A percentile compares a stretch with the other conserved stretches of the same genome.
Conservation (phyloP, 495 filamentous ascomycete genomes). For the Glonium stellatum region DNA sequence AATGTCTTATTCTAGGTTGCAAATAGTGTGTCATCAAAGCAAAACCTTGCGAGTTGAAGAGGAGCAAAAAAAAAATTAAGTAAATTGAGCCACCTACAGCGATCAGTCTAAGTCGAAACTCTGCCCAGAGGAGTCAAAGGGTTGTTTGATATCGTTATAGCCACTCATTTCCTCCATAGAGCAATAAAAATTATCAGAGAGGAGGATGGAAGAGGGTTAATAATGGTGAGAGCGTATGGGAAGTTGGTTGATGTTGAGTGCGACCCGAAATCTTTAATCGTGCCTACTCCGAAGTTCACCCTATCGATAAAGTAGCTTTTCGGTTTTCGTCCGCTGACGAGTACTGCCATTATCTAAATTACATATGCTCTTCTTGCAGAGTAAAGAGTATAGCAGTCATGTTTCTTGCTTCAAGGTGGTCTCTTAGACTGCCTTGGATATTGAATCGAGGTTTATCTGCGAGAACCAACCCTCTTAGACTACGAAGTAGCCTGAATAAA, state of each 20-base stretch:
- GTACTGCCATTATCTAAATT: too few relatives aligned
- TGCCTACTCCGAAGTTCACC: not conserved
- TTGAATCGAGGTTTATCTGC: conserved; percentile 4
- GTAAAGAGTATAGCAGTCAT: not conserved
- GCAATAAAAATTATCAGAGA: too few relatives aligned
- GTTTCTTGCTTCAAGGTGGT: conserved; percentile 13
- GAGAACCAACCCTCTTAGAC: not conserved
- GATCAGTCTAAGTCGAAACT: not conserved
- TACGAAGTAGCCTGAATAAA: not conserved
- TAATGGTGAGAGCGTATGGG: too few relatives aligned
- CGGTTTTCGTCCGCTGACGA: too few relatives aligned
- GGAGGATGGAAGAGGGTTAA: too few relatives aligned
- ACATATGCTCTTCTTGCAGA: not conserved
- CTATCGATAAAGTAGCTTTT: not conserved
- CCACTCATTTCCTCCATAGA: not conserved
- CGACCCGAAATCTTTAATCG: not conserved
- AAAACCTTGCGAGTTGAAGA: not conserved
- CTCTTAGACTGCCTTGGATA: conserved; percentile 6
- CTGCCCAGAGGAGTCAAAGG: not conserved
- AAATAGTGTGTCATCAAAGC: conserved; percentile 52
- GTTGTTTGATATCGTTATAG: not conserved
- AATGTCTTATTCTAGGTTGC: conserved; percentile 55
- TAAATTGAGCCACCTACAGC: not conserved
- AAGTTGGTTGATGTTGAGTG: not conserved
- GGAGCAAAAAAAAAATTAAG: not conserved